Base-by-base conservation (phyloP, 225 moss, liverwort and hornwort species). In the Climacium dendroides region DNA sequence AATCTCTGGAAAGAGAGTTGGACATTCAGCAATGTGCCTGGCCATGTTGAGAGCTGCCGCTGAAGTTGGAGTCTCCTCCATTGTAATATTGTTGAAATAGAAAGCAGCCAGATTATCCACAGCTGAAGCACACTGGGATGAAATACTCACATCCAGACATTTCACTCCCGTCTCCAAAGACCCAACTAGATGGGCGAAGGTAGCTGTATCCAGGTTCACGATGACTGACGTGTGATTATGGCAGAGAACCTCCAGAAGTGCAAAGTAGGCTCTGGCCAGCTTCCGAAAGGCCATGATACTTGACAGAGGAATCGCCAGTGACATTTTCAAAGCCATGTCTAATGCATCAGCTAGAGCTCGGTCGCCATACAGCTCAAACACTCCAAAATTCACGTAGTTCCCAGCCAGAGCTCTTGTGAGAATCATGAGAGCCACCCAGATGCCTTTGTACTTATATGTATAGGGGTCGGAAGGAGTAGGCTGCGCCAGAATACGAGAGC, bases 381-480 rank as follows among this genome's bases (percentile, higher is more conserved):
- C 94, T 85, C 94, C 94, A 84, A 94, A 94, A 83, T 94, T 94
- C 77, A 94, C 94, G 86, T 94, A 94, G 81, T 94, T 94, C 32
- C 94, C 94, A 75, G 94, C 94, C 45, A 94, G 74, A 79, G 94
- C 94, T 90, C 92, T 85, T 59, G 94, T 94, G 65, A 94, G 93
- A 67, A 94, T 94, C 84, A 87, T 94, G 72, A 94, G 78, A 73
- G 94, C 93, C 84, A 94, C 93, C 94, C 94, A 94, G 47, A 92
- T 94, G 87, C 94, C 94, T 89, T 94, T 94, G 89, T 93, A 94
- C 90, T 91, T 93, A 87, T 94, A 91, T 74, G 94, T 93, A n/a
- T 94, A 94, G 18, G 94, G 93, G 81, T 94, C 94, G 34, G 93
- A 89, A 35, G 93, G 90, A 76, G 91, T 92, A 23, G 93, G 94